Conservation (phyloP, 176 grass and related monocot genomes). For the Rhipidocladum racemiflorum region DNA sequence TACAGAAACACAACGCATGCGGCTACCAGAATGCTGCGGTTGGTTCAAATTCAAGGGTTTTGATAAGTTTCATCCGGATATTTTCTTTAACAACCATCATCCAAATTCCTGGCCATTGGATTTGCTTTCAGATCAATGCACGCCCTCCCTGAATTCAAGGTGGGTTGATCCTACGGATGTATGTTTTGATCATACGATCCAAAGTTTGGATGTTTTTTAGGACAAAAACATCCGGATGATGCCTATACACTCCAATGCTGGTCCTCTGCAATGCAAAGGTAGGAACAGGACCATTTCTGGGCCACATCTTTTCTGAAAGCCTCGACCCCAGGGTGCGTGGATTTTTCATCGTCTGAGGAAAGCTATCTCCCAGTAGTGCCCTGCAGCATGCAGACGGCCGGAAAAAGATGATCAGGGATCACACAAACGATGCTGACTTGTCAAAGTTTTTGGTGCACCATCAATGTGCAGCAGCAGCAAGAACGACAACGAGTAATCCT, state of each 20-base stretch:
- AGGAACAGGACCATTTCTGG: neutral
- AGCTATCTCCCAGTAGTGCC: neutral
- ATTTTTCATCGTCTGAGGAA: neutral
- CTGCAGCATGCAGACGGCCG: neutral
- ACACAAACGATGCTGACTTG: neutral
- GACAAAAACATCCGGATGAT: too few relatives aligned
- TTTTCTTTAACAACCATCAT: too few relatives aligned
- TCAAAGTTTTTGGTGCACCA: neutral
- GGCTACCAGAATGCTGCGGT: neutral
- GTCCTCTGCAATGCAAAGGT: neutral
- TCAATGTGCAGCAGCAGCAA: neutral
- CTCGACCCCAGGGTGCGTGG: neutral
- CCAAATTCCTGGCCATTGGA: too few relatives aligned
- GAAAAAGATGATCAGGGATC: neutral
- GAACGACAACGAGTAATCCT: neutral
- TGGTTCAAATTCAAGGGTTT: too few relatives aligned
- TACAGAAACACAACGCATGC: neutral
- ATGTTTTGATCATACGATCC: too few relatives aligned
- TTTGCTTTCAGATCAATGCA: too few relatives aligned
- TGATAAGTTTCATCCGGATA: too few relatives aligned
- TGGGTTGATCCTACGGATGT: too few relatives aligned
- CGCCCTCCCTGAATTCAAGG: too few relatives aligned
- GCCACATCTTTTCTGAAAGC: constrained; percentile 1
- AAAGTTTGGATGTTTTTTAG: too few relatives aligned
- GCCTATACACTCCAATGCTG: neutral